Base-by-base conservation (phyloP, 805 yeast genomes). In the Priceomyces melissophilus region DNA sequence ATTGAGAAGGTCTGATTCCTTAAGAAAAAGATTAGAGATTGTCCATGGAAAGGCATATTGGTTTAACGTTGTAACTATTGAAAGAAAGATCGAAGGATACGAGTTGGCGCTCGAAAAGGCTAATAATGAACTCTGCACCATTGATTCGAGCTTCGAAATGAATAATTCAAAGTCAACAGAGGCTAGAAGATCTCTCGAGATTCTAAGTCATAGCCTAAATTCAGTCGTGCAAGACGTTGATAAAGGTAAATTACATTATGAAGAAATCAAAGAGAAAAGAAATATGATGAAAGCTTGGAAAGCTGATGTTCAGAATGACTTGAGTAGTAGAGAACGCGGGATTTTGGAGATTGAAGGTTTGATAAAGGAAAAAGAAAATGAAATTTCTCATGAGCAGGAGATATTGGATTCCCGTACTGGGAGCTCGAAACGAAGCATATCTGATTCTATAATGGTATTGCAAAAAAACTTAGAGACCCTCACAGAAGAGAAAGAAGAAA, bases 391-490 rank as follows among this genome's bases (percentile, higher is more conserved):
- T 2, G 80, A 75, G 45, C 67, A 62, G 46, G 50, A 52, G 27
- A 58, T 67, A 47, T 58, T 76, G 11, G 71, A 69, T 27, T 58
- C 55, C 10, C 55, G 65, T 5, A 64, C 65, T 40, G 80, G 78
- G 11, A 78, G 75, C 1, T 63, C 71, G 4, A 68, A 64, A 36
- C 72, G 69, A 20, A 52, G 46, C 10, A 46, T 71, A 28, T 44
- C 51, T 8, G 44, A 49, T 23, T 48, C 50, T 12, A 43, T 59
- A 5, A 43, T 38, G 14, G 35, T 40, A 5, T 46, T 57, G 14
- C 47, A 49, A 37, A 50, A 41, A 11, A 43, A 51, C 13, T 47
- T 65, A 17, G 40, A 37, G 4, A 48, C 55, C 13, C 40, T 65
- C 11, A 60, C 63, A 37, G 45, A 52, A 10, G 38, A 47, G 38